These are phyloP conservation scores for Lycium barbarum DNA, from an alignment of 257 asterid genomes.

Conservation along the genomic window DNA sequence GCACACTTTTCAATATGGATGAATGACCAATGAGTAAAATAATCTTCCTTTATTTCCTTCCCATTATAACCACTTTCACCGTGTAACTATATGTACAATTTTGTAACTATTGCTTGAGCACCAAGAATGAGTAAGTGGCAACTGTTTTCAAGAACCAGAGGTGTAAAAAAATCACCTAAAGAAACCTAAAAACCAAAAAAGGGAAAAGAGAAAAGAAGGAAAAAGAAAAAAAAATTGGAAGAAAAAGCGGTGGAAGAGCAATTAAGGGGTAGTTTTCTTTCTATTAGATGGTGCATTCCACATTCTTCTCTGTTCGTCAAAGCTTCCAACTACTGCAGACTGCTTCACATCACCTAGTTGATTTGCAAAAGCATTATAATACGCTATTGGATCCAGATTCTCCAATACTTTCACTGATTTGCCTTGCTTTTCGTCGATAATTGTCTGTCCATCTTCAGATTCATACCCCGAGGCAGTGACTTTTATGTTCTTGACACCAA, in stretches of 20 bases:
- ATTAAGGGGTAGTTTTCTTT: constrained; percentile 1
- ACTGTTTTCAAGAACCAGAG: neutral
- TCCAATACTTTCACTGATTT: constrained; percentile 59
- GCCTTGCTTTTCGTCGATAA: constrained; percentile 45
- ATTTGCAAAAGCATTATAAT: constrained; percentile 49
- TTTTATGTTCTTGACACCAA: constrained; percentile 41
- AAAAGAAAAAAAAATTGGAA: neutral
- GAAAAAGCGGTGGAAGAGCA: neutral
- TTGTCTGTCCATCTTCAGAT: constrained; percentile 65
- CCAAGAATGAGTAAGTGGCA: neutral
- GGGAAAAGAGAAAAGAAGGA: no score
- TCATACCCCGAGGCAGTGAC: constrained; percentile 60
- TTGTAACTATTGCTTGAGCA: neutral
- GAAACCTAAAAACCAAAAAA: neutral
- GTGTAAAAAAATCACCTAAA: neutral
- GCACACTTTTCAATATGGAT: no score
- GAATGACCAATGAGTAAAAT: neutral
- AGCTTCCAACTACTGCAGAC: constrained; percentile 81
- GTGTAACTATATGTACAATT: neutral
- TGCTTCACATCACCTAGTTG: constrained; percentile 59
- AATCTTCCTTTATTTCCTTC: neutral
- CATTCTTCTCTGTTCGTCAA: constrained; percentile 63
- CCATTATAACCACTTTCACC: neutral
- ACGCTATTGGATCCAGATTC: constrained; percentile 53
- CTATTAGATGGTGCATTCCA: constrained; percentile 54